Base-by-base conservation (phyloP, 2,329 filamentous ascomycete genomes). In the Hymenoscyphus linearis region DNA sequence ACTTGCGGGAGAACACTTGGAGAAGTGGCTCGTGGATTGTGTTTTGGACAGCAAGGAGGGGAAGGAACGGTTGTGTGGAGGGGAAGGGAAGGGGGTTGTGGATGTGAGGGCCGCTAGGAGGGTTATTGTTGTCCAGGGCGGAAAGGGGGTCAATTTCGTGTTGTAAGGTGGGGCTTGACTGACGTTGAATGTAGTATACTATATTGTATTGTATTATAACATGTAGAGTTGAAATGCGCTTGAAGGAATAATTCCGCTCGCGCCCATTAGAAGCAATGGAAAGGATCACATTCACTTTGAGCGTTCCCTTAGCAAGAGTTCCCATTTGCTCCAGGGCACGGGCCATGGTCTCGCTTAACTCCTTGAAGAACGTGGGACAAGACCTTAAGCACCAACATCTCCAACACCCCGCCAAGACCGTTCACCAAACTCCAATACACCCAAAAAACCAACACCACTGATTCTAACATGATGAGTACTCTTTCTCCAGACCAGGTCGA, bases 81-180 rank as follows among this genome's bases (percentile, higher is more conserved):
- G 75, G 65, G 67, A 58, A 31, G 47, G 74, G 76, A 50, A 50
- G 44, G 44, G 44, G 7, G 18, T 3, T 50, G 44, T 73, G 5
- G 74, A 82, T 62, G 73, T 84, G 13, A 74, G 76, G 31, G 77
- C 77, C 65, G 82, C 85, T n/a, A 84, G 82, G 70, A 84, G 85
- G 64, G 80, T 86, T 1, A 82, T 93, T 68, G 80, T 91, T 13
- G 85, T 90, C 13, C 80, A 79, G 61, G 82, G 80, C 1, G 89
- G 89, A 13, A 86, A 81, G 72, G 78, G 90, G 56, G 82, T 93
- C 31, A 96, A 93, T 75, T 88, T 93, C 79, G 85, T 95, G 22
- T n/a, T 58, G 31, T 53, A 25, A 53, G 52, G 27, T 31, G 26
- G 16, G 27, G 31, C 31, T 31, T 9, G 10, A n/a, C n/a, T n/a